A percentile compares a stretch with the other conserved stretches of the same genome.
phyloP scores from a whole-genome alignment of 2,329 filamentous ascomycete genomes.

The Pseudogymnoascus destructans region DNA sequence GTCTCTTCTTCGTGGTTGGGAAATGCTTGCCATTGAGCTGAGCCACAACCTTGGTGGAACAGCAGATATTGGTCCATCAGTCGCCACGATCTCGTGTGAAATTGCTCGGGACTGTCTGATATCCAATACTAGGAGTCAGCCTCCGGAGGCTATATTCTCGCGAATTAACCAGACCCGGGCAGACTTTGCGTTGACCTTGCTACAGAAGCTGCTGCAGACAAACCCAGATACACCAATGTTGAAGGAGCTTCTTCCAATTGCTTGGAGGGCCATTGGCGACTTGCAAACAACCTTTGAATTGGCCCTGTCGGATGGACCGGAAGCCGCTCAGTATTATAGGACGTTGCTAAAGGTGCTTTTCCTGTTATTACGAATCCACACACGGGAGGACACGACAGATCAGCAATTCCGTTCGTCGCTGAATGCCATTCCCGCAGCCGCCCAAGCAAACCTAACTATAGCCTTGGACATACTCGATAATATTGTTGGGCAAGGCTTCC shows the following conservation, averaged over 20 bases:
- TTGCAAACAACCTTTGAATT: conserved; percentile 45
- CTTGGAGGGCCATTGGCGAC: conserved; percentile 46
- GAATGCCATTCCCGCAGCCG: conserved; percentile 15
- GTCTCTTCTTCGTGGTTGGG: conserved; percentile 80
- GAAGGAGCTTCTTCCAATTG: conserved; percentile 39
- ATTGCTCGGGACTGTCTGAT: conserved; percentile 66
- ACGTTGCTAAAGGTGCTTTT: conserved; percentile 75
- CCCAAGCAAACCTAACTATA: conserved; percentile 27
- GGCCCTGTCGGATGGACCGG: conserved; percentile 36
- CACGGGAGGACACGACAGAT: conserved; percentile 20
- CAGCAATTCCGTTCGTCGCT: conserved; percentile 17
- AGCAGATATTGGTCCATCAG: conserved; percentile 37
- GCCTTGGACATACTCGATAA: conserved; percentile 64
- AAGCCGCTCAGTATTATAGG: conserved; percentile 60
- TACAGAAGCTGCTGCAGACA: conserved; percentile 60
- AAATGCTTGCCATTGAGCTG: conserved; percentile 73
- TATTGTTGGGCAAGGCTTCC: conserved; percentile 71
- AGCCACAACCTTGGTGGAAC: conserved; percentile 42
- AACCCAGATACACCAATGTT: conserved; percentile 36
- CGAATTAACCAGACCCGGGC: conserved; percentile 63
- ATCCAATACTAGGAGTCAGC: conserved; percentile 59
- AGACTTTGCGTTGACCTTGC: conserved; percentile 67
- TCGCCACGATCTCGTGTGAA: conserved; percentile 30
- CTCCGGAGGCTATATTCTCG: conserved; percentile 70
- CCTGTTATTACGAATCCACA: conserved; percentile 58